phyloP scores from a whole-genome alignment of 2,329 filamentous ascomycete genomes.

The Thelonectria rubi region DNA sequence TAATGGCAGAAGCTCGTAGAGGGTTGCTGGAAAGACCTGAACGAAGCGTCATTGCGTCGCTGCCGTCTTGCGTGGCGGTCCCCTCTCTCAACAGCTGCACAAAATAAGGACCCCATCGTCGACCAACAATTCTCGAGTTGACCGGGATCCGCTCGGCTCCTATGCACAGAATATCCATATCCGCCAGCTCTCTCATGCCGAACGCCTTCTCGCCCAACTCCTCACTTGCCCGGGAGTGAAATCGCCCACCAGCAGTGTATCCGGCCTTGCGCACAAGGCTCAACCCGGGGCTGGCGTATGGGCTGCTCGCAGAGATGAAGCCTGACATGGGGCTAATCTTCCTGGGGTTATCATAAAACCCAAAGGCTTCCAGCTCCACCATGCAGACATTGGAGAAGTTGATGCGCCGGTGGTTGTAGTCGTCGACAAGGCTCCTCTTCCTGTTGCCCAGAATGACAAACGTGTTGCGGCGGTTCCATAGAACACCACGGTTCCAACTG shows the following conservation, averaged over 20 bases:
- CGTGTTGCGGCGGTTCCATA: conserved; percentile 93
- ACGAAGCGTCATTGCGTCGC: conserved; percentile 79
- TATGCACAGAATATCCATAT: conserved; percentile 96
- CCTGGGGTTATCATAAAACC: conserved; percentile 94
- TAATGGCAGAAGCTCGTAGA: conserved; percentile 82
- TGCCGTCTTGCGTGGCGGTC: conserved; percentile 74
- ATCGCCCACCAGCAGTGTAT: conserved; percentile 77
- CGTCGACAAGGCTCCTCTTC: conserved; percentile 92
- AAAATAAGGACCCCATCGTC: conserved; percentile 96
- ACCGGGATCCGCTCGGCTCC: conserved; percentile 92
- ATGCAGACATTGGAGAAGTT: conserved; percentile 98
- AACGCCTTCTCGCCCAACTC: conserved; percentile 86
- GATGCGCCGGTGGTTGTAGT: conserved; percentile 97
- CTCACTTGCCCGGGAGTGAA: conserved; percentile 79
- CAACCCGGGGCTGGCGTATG: conserved; percentile 64
- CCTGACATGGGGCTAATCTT: conserved; percentile 80
- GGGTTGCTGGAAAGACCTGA: conserved; percentile 66
- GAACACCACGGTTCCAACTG: conserved; percentile 94
- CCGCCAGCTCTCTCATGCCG: conserved; percentile 82
- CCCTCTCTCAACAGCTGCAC: conserved; percentile 89
- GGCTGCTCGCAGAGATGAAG: conserved; percentile 85
- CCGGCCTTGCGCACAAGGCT: conserved; percentile 68
- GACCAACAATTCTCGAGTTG: conserved; percentile 87
- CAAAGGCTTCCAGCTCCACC: conserved; percentile 96
- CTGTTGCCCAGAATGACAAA: conserved; percentile 96